Base-by-base conservation (phyloP, 768 basidiomycete species). In the Tremella mesenterica region DNA sequence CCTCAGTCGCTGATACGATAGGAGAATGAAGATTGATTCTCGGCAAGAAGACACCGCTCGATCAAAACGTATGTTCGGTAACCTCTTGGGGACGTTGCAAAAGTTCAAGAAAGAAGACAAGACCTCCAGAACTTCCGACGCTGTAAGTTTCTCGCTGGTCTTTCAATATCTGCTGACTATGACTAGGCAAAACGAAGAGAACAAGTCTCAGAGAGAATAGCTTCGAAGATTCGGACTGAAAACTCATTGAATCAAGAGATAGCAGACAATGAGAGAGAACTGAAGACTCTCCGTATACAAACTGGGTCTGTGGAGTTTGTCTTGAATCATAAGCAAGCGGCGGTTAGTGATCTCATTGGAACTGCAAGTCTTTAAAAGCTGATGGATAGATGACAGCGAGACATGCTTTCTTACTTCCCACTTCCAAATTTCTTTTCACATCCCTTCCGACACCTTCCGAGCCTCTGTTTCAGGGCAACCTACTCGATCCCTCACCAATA, bases 31-130 rank as follows among this genome's bases (percentile, higher is more conserved):
- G 41, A 58, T 58, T 20, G 64, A 65, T 52, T 31, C 57, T 2
- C 52, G 56, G 47, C 52, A 52, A 27, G 69, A 73, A 38, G 71
- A 73, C 39, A 64, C 65, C 56, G 68, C 69, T 23, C 53, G 71
- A 33, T 58, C 65, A 3, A 69, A 70, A 49, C 29, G 71, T 30
- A 38, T 73, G 30, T 69, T 73, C 45, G 71, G 71, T 2, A 73
- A 73, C 54, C 48, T 73, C n/a, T 45, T 73, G 33, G 70, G 69
- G 16, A 69, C 67, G n/a, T 51, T 73, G 29, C 63, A 67, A 33
- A 59, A 67, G 48, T 73, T 73, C 51, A 63, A 67, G 51, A 70
- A 67, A 28, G 71, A 73, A 13, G 71, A 73, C 53, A 73, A 67
- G 57, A 53, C 54, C 12, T 50, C 54, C 33, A 53, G 64, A 25